A percentile compares a stretch with the other conserved stretches of the same genome.
phyloP scores from a whole-genome alignment of 805 yeast species.

The Wickerhamiella spandovensis region DNA sequence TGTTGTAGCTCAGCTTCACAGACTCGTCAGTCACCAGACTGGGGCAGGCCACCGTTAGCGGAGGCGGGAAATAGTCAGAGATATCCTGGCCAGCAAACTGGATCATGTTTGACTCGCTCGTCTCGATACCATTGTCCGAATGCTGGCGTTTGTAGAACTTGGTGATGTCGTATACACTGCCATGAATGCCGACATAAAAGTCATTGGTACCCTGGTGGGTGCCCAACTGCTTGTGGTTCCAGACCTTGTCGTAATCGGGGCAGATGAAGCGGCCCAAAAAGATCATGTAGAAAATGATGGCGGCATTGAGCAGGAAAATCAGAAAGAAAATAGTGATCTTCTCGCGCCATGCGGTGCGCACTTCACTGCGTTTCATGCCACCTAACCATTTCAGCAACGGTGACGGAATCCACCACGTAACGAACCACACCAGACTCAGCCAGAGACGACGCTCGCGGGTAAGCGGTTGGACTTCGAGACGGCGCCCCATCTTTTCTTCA shows the following conservation, averaged over 20 bases:
- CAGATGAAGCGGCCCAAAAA: slow-evolving; percentile 27
- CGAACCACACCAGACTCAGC: slow-evolving; percentile 29
- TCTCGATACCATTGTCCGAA: slow-evolving; percentile 26
- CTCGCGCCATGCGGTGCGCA: slow-evolving; percentile 33
- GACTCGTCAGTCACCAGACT: slow-evolving; percentile 24
- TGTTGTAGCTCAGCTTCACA: slow-evolving; percentile 22
- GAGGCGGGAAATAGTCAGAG: slow-evolving; percentile 30
- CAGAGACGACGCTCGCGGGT: slow-evolving; percentile 21
- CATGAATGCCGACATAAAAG: slow-evolving; percentile 28
- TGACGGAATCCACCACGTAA: slow-evolving; percentile 31
- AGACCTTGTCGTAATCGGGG: slow-evolving; percentile 30
- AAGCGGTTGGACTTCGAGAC: slow-evolving; percentile 19
- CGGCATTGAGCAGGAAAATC: slow-evolving; percentile 26
- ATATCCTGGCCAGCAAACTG: slow-evolving; percentile 29
- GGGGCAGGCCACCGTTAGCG: slow-evolving; percentile 29
- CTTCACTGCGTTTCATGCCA: slow-evolving; percentile 29
- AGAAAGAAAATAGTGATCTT: slow-evolving; percentile 26
- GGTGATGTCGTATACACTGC: slow-evolving; percentile 30
- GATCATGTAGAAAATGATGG: slow-evolving; percentile 31
- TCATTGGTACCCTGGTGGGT: slow-evolving; percentile 26
- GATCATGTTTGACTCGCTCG: slow-evolving; percentile 24
- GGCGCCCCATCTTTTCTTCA: slow-evolving; percentile 23
- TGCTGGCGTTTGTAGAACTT: slow-evolving; percentile 29
- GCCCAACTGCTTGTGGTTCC: slow-evolving; percentile 26
- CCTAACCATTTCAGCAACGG: slow-evolving; percentile 24